Evolutionary conservation across 2,329 filamentous ascomycete genomes (phyloP), one percentile per base, ranked within the genome.

Genomic region (Setomelanomma holmii): DNA sequence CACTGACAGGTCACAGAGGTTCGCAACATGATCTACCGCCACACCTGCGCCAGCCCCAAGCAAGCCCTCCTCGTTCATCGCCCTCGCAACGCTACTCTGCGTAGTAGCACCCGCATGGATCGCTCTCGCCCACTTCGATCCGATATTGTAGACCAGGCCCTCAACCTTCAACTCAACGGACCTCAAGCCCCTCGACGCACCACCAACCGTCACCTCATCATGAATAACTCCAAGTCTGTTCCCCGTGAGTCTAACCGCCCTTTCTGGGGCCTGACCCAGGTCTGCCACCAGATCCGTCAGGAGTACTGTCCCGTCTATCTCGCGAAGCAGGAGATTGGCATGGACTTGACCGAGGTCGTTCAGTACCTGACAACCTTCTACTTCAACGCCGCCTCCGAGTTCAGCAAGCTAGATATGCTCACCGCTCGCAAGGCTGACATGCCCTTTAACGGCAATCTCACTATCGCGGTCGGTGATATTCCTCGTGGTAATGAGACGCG

Each of bases 291-390:
- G 35, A 49, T 73, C 7, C 65, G 70, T 22, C 8, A 44, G 1
- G 70, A 73, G 38, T 72, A 58, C 33, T 61, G 62, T 5, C 63
- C 64, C 0, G 41, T 65, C 1, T 71, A 64, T 48, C 45, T 71
- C 40, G 42, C 49, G 1, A 42, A 41, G 2, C 68, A 71, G 33
- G 65, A 69, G 38, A 55, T 71, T 8, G 66, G 66, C 4, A 53
- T 73, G 41, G 65, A 71, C 27, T n/a, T 71, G 2, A 54, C 55
- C 5, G 51, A 66, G 4, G 48, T 64, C 1, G 48, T 54, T 4
- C 14, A 45, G 17, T 72, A 68, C 20, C 40, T 71, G 0, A 14
- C 53, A 4, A 58, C 58, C 5, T 71, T 68, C 49, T 71, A 69
- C 19, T 27, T 52, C 2, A 39, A 51, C 4, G 54, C 56, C 1